Conservation (phyloP, 2,329 filamentous ascomycete genomes). For the Ophiostoma piceae region DNA sequence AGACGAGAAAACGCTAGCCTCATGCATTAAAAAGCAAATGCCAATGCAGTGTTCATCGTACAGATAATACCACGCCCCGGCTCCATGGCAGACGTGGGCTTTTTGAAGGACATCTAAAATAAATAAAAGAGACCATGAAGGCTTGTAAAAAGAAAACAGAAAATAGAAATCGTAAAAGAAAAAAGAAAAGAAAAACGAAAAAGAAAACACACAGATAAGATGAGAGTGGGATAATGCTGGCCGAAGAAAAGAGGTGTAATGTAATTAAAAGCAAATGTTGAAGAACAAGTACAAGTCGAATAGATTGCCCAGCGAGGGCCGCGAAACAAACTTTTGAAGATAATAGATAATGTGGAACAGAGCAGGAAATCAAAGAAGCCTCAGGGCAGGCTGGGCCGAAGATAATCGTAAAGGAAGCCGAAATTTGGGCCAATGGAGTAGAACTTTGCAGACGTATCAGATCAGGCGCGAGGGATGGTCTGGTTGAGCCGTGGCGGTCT, state of each 20-base stretch:
- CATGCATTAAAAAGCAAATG: neutral
- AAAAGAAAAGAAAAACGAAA: neutral
- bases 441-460: neutral
- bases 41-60: conserved; percentile 1
- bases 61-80: neutral
- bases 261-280: neutral
- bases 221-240: conserved; percentile 7
- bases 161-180: neutral
- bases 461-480: neutral
- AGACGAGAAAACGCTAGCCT: neutral
- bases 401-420: neutral
- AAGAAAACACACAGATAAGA: neutral
- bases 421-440: neutral
- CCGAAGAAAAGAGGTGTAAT: neutral
- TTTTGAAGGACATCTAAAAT: neutral
- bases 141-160: neutral
- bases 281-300: neutral
- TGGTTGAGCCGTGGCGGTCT: neutral
- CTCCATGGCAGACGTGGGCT: neutral
- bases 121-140: neutral
- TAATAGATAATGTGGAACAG: neutral
- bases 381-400: neutral
- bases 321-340: neutral
- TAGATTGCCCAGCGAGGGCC: neutral
- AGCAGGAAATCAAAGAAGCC: neutral